Conservation (phyloP, 1,284 basidiomycete species). For the Naganishia cerealis region DNA sequence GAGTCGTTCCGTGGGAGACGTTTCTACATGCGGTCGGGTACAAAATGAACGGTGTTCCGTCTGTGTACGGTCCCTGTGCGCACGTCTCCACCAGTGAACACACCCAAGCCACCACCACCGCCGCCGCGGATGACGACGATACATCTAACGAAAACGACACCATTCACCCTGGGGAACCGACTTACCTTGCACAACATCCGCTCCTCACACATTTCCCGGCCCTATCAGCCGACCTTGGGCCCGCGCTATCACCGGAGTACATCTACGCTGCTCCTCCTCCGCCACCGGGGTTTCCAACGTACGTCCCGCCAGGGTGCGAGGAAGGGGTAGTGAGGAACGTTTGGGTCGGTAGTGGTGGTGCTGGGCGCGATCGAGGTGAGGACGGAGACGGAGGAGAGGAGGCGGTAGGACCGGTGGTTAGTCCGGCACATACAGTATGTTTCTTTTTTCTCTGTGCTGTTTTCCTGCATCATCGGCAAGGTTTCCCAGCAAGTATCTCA, state of each 20-base stretch:
- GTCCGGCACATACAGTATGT: slow-evolving; percentile 21
- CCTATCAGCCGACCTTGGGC: slow-evolving; percentile 67
- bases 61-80: background rate
- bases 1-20: slow-evolving; percentile 71
- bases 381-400: background rate
- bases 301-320: slow-evolving; percentile 66
- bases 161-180: slow-evolving; percentile 33
- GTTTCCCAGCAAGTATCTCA: background rate
- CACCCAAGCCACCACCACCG: slow-evolving; percentile 65
- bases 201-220: slow-evolving; percentile 80
- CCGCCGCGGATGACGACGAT: slow-evolving; percentile 9
- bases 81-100: slow-evolving; percentile 57
- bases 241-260: slow-evolving; percentile 71
- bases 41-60: slow-evolving; percentile 39
- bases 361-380: slow-evolving; percentile 56
- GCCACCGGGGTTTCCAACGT: slow-evolving; percentile 58
- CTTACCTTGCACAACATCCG: slow-evolving; percentile 91
- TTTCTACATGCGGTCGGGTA: slow-evolving; percentile 66
- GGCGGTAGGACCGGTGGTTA: background rate
- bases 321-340: slow-evolving; percentile 74
- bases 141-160: background rate
- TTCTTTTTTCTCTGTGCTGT: background rate
- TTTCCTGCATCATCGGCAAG: background rate
- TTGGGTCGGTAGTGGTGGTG: slow-evolving; percentile 74
- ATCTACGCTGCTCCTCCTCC: slow-evolving; percentile 68